These are phyloP conservation scores for Penicillium sp. DNA, from an alignment of 2,329 filamentous ascomycete genomes.

Conservation along the genomic window DNA sequence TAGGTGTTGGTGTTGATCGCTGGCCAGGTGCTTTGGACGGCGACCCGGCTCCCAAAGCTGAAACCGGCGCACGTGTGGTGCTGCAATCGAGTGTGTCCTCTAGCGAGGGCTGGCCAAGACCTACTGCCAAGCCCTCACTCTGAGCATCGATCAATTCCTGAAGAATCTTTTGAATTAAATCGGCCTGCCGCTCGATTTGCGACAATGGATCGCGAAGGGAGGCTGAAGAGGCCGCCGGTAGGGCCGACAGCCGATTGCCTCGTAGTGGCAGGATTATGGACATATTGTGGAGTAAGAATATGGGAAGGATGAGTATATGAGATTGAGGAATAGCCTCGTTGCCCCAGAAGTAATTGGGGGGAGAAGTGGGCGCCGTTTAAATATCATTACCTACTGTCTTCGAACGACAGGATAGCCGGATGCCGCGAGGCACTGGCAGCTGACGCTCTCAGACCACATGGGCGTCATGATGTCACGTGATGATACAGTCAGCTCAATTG, in stretches of 20 bases:
- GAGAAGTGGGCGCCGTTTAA: background rate
- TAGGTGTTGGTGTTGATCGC: constrained; percentile 40
- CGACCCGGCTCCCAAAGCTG: constrained; percentile 24
- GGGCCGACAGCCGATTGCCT: constrained; percentile 20
- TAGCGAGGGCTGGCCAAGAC: constrained; percentile 34
- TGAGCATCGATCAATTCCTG: constrained; percentile 57
- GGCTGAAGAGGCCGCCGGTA: constrained; percentile 27
- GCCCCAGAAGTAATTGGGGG: background rate
- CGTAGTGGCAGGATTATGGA: constrained; percentile 25
- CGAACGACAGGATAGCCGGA: background rate
- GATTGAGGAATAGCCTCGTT: background rate
- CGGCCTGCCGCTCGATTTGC: constrained; percentile 48
- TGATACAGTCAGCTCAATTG: constrained; percentile 22
- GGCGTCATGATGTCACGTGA: constrained; percentile 16
- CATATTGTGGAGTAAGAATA: constrained; percentile 17
- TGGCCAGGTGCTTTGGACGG: constrained; percentile 34
- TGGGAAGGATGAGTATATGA: background rate
- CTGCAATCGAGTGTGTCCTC: constrained; percentile 47
- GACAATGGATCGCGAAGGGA: constrained; percentile 41
- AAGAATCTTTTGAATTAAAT: constrained; percentile 51
- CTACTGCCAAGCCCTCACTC: constrained; percentile 51
- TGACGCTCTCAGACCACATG: constrained; percentile 5
- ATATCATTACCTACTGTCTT: background rate
- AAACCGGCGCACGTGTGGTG: constrained; percentile 29
- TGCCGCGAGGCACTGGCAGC: constrained; percentile 1